These are phyloP conservation scores for Mycena maculata DNA, from an alignment of 768 basidiomycete genomes.

Conservation along the genomic window DNA sequence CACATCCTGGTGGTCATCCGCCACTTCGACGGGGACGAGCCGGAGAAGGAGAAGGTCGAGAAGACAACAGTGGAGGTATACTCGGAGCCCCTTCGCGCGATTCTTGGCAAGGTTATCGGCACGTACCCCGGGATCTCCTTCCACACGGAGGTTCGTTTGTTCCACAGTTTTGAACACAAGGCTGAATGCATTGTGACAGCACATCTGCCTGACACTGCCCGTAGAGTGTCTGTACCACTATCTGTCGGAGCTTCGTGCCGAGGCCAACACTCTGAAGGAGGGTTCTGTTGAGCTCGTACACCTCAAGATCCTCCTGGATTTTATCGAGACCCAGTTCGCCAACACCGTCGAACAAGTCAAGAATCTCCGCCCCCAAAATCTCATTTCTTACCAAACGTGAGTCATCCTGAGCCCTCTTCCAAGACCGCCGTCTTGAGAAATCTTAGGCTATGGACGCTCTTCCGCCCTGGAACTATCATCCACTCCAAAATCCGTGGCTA, in stretches of 20 bases:
- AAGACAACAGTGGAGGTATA: constrained; percentile 29
- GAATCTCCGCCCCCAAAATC: constrained; percentile 26
- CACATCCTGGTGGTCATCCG: constrained; percentile 28
- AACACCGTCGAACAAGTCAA: constrained; percentile 27
- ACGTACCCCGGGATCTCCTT: constrained; percentile 23
- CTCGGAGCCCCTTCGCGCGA: constrained; percentile 18
- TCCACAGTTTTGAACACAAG: neutral
- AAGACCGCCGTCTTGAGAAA: too few relatives aligned
- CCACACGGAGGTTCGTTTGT: constrained; percentile 20
- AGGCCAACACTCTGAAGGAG: constrained; percentile 17
- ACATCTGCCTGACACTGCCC: constrained; percentile 20
- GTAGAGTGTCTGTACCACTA: constrained; percentile 26
- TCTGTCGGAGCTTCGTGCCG: constrained; percentile 17
- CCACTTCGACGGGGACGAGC: constrained; percentile 22
- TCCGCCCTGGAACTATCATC: constrained; percentile 25
- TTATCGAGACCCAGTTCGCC: constrained; percentile 26
- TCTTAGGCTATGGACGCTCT: constrained; percentile 23
- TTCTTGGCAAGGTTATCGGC: constrained; percentile 21
- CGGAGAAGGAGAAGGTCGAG: constrained; percentile 20
- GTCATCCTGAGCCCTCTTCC: neutral
- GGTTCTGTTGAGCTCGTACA: constrained; percentile 25
- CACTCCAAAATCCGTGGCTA: constrained; percentile 30
- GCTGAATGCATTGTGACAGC: constrained; percentile 2
- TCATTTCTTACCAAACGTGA: constrained; percentile 25
- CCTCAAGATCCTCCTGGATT: constrained; percentile 21